phyloP scores from a whole-genome alignment of 2,329 filamentous ascomycete species.

The Fusarium keratoplasticum region DNA sequence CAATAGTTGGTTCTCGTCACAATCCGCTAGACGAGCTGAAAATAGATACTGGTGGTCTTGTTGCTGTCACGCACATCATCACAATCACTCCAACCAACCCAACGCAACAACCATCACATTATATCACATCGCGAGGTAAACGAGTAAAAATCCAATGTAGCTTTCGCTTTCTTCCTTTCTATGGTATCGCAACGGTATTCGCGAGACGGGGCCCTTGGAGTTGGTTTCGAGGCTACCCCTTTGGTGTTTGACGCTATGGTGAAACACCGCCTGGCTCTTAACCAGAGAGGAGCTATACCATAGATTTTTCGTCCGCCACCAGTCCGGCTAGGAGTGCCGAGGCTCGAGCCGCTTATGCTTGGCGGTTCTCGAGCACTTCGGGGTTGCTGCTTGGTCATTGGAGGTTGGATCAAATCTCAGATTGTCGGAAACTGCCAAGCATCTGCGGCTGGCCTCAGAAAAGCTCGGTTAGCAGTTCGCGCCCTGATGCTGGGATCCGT shows the following conservation, averaged over 20 bases:
- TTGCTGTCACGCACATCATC: background rate
- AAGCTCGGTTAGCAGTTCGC: conserved; percentile 16
- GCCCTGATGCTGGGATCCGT: conserved; percentile 23
- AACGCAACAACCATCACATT: background rate
- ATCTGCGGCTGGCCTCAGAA: conserved; percentile 28
- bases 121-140: background rate
- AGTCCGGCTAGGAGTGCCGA: conserved; percentile 22
- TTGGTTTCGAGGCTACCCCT: background rate
- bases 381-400: conserved; percentile 14
- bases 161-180: conserved; percentile 13
- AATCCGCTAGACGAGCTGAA: background rate
- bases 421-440: background rate
- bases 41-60: background rate
- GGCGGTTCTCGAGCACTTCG: conserved; percentile 20
- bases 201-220: conserved; percentile 15
- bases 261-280: conserved; percentile 27
- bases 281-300: conserved; percentile 25
- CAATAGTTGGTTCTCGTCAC: background rate
- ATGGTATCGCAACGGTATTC: conserved; percentile 17
- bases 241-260: conserved; percentile 31
- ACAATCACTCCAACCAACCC: background rate
- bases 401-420: conserved; percentile 28
- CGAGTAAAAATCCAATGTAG: background rate
- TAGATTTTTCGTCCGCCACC: conserved; percentile 27
- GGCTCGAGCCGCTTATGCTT: conserved; percentile 11